Percentiles rank a stretch among this genome's conserved stretches.
These are phyloP conservation scores for Zhuliangozyma blackwelliae DNA, from an alignment of 1,139 yeast species.

Conservation along the genomic window DNA sequence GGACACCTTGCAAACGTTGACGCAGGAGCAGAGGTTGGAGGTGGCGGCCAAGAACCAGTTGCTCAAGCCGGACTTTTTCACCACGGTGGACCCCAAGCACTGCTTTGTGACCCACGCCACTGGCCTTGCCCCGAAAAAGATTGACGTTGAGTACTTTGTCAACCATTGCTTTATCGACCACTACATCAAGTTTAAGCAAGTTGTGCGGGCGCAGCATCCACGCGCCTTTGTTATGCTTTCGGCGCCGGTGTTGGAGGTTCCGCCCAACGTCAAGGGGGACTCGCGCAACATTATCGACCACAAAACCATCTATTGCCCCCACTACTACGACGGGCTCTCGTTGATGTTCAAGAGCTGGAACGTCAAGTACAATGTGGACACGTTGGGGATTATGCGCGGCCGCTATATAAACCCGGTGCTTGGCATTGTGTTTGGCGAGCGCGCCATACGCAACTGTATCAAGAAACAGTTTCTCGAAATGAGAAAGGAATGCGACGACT, in stretches of 20 bases:
- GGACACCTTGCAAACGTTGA: conserved; percentile 13
- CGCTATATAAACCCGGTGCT: conserved; percentile 69
- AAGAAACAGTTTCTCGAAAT: conserved; percentile 62
- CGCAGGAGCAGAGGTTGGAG: conserved; percentile 28
- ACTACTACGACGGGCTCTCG: conserved; percentile 91
- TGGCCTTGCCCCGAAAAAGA: conserved; percentile 21
- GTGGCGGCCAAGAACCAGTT: conserved; percentile 30
- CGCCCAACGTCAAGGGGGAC: conserved; percentile 62
- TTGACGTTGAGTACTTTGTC: conserved; percentile 58
- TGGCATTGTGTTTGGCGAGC: conserved; percentile 77
- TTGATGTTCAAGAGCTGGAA: conserved; percentile 87
- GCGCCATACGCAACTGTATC: conserved; percentile 68
- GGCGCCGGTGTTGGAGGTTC: conserved; percentile 78
- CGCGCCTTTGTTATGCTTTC: conserved; percentile 63
- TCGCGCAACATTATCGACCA: conserved; percentile 49
- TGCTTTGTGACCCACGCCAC: conserved; percentile 13
- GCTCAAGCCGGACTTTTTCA: conserved; percentile 29
- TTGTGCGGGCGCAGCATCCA: conserved; percentile 43
- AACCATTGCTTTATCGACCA: conserved; percentile 59
- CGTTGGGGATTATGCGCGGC: conserved; percentile 84
- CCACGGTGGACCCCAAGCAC: conserved; percentile 18
- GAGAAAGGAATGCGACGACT: conserved; percentile 54
- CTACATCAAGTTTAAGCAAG: conserved; percentile 46
- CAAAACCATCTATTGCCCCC: conserved; percentile 75
- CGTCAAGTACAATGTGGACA: conserved; percentile 73